A percentile compares a stretch with the other conserved stretches of the same genome.
phyloP scores from a whole-genome alignment of 768 basidiomycete genomes.

The Hygrocybe punicea region DNA sequence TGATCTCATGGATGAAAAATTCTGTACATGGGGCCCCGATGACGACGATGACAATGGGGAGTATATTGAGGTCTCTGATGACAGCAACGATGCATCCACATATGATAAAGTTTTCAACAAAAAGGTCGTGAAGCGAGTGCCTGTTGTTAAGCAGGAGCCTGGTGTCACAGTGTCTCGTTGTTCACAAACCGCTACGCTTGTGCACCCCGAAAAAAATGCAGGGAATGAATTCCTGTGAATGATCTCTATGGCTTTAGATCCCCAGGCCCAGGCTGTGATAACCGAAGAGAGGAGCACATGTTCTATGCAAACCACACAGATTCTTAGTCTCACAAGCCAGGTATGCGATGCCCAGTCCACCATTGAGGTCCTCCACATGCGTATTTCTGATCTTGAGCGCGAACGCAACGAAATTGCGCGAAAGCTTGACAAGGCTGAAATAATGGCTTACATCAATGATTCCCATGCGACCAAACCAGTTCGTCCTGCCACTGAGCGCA shows the following conservation, averaged over 20 bases:
- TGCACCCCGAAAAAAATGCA: slow-evolving; percentile 1
- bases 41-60: background rate
- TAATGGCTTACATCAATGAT: background rate
- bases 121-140: too few relatives aligned
- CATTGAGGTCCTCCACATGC: background rate
- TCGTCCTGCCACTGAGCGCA: too few relatives aligned
- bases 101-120: background rate
- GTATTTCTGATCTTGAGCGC: background rate
- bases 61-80: too few relatives aligned
- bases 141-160: background rate
- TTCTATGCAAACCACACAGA: too few relatives aligned
- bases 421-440: background rate
- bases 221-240: background rate
- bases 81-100: background rate
- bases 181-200: background rate
- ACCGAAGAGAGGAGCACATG: background rate
- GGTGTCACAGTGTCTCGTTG: background rate
- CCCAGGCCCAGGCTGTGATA: background rate
- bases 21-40: too few relatives aligned
- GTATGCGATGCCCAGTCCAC: background rate
- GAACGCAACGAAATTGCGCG: background rate
- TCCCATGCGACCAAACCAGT: background rate
- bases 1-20: slow-evolving; percentile 14
- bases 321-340: background rate
- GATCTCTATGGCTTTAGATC: background rate